Conservation (phyloP, 1,139 yeast species). For the Blastobotrys raffinosifermentans region DNA sequence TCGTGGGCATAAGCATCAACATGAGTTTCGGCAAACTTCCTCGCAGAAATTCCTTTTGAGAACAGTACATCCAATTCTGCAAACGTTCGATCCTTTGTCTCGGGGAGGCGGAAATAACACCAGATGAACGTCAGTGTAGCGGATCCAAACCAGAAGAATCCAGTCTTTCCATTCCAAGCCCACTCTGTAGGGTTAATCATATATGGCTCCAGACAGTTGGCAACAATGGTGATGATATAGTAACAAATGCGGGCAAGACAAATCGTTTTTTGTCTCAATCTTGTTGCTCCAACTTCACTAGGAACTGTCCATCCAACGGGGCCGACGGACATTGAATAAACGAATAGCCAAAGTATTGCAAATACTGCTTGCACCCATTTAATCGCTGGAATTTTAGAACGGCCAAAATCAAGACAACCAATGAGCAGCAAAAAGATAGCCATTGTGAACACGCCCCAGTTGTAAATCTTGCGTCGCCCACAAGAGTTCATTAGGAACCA, state of each 20-base stretch:
- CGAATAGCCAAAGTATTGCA: slow-evolving; percentile 20
- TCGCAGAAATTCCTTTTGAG: slow-evolving; percentile 39
- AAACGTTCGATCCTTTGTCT: slow-evolving; percentile 49
- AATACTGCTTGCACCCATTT: slow-evolving; percentile 9
- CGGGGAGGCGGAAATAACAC: slow-evolving; percentile 52
- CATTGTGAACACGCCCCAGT: slow-evolving; percentile 27
- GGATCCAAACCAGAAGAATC: slow-evolving; percentile 51
- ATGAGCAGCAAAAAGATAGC: slow-evolving; percentile 1
- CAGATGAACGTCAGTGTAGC: slow-evolving; percentile 31
- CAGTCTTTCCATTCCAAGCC: slow-evolving; percentile 54
- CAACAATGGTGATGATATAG: slow-evolving; percentile 28
- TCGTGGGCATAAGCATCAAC: slow-evolving; percentile 32
- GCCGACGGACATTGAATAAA: slow-evolving; percentile 50
- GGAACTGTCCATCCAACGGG: slow-evolving; percentile 52
- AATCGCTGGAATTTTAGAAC: not conserved
- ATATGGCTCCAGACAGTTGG: slow-evolving; percentile 42
- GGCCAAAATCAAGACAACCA: not conserved
- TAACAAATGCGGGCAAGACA: slow-evolving; percentile 47
- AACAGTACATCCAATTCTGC: slow-evolving; percentile 55
- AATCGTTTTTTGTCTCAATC: slow-evolving; percentile 49
- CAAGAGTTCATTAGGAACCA: slow-evolving; percentile 43
- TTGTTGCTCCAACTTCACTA: slow-evolving; percentile 50
- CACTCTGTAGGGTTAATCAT: slow-evolving; percentile 53
- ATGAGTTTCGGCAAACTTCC: slow-evolving; percentile 36
- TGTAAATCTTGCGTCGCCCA: slow-evolving; percentile 47